A percentile compares a stretch with the other conserved stretches of the same genome.
Conservation (phyloP, 495 filamentous ascomycete species). For the Gamarada debralockiae region DNA sequence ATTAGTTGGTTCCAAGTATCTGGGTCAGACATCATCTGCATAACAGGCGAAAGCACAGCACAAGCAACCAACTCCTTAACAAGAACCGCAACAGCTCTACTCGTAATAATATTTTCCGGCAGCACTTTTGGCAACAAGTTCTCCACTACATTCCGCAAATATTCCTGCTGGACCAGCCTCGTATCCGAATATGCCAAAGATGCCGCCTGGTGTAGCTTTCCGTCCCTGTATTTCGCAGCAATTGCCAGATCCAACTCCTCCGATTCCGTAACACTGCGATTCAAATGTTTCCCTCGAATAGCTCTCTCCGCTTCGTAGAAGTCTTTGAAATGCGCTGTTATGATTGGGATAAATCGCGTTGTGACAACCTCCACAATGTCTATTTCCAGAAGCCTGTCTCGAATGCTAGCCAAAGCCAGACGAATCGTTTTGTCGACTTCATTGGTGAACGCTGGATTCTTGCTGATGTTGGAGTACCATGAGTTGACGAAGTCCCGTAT, state of each 20-base stretch:
- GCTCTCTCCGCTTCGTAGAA: slow-evolving; percentile 87
- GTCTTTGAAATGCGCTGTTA: slow-evolving; percentile 88
- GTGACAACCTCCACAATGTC: slow-evolving; percentile 81
- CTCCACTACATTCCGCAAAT: slow-evolving; percentile 68
- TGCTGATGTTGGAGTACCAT: slow-evolving; percentile 88
- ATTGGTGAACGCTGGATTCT: slow-evolving; percentile 71
- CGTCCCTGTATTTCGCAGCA: slow-evolving; percentile 85
- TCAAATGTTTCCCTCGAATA: slow-evolving; percentile 82
- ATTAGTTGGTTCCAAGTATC: slow-evolving; percentile 97
- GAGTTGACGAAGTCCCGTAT: slow-evolving; percentile 80
- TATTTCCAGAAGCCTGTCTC: slow-evolving; percentile 61
- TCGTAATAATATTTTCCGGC: slow-evolving; percentile 67
- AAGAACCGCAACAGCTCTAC: slow-evolving; percentile 72
- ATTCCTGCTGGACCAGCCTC: slow-evolving; percentile 78
- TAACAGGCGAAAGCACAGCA: slow-evolving; percentile 65
- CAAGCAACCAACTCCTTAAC: slow-evolving; percentile 82
- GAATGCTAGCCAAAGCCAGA: slow-evolving; percentile 64
- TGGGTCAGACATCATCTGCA: slow-evolving; percentile 75
- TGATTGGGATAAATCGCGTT: slow-evolving; percentile 76
- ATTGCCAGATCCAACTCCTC: slow-evolving; percentile 94
- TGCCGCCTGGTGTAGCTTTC: slow-evolving; percentile 87
- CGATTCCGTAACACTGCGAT: slow-evolving; percentile 88
- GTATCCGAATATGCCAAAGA: slow-evolving; percentile 76
- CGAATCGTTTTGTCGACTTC: slow-evolving; percentile 81
- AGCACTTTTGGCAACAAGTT: slow-evolving; percentile 73